These are phyloP conservation scores for Gynostemma pentaphyllum DNA, from an alignment of 306 rosid genomes.

Conservation along the genomic window DNA sequence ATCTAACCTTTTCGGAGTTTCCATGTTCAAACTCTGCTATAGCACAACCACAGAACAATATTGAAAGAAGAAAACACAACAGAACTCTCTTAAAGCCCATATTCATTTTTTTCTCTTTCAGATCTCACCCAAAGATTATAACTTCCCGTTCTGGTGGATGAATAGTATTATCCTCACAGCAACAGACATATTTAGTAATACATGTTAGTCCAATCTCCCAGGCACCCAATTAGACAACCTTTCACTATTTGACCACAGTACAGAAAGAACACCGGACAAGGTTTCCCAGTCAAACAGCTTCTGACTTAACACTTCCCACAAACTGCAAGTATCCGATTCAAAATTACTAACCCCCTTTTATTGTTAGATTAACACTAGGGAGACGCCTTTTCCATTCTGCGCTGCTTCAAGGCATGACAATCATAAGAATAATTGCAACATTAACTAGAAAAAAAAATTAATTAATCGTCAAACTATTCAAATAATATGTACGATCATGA, in stretches of 20 bases:
- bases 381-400: conserved; percentile 21
- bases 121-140: conserved; percentile 1
- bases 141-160: conserved; percentile 18
- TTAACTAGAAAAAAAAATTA: not conserved
- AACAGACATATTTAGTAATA: conserved; percentile 2
- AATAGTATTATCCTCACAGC: conserved; percentile 16
- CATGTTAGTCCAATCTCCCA: conserved; percentile 1
- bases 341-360: conserved; percentile 9
- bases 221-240: not conserved
- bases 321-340: not conserved
- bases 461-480: not conserved
- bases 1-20: conserved; percentile 31
- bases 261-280: not conserved
- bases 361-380: conserved; percentile 12
- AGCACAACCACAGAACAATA: conserved; percentile 32
- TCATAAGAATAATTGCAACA: not conserved
- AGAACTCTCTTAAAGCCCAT: conserved; percentile 17
- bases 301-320: not conserved
- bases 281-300: conserved; percentile 12
- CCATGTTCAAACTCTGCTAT: conserved; percentile 41
- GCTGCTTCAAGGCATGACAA: not conserved
- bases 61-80: conserved; percentile 22
- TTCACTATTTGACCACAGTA: conserved; percentile 20
- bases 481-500: not conserved
- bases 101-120: conserved; percentile 19